Evolutionary conservation across 495 filamentous ascomycete genomes (phyloP), one percentile per base, ranked within the genome.

Genomic region (Penicillium bialowiezense): DNA sequence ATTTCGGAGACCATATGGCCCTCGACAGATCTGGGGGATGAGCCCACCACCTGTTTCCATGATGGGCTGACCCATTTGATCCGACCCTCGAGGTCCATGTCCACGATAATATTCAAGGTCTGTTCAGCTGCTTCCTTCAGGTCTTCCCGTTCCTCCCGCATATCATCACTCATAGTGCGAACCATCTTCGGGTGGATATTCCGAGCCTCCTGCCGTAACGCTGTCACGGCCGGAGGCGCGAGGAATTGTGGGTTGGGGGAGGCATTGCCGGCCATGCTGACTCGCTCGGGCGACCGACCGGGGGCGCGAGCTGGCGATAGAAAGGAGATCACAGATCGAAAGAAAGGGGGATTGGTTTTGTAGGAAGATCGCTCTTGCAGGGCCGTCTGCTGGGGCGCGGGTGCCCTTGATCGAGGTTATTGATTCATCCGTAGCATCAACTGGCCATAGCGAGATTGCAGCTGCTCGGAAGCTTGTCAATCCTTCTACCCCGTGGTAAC

Each of bases 31-130:
- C 87, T 82, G 14, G 83, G 81, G 34, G 77, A 58, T 4, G 88
- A 90, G 40, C 93, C 93, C 38, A 97, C 85, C 36, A 98, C 88
- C 59, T 96, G 90, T 48, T 81, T 81, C 93, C 93, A 98, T n/a
- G 91, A 95, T 7, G 90, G 88, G 68, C 92, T 97, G 49, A 93
- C 91, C 90, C 95, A 97, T 62, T 88, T 83, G 56, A 98, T 86
- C 32, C 80, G 85, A 39, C 89, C 89, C 57, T 95, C 88, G 39
- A 97, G 76, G 56, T 86, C 88, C 43, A 98, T 79, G 67, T 98
- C 91, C 62, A 97, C 72, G 55, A 98, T 97, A 44, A 96, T 87
- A 70, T 96, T 97, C 62, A 93, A 74, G 8, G 89, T 96, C 73
- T 97, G 90, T 68, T 98, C 93, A 18, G 93, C 93, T 17, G 91